Evolutionary conservation across 2,329 filamentous ascomycete species (phyloP), one percentile per base, ranked within the genome.

Genomic region (Fusarium concolor): DNA sequence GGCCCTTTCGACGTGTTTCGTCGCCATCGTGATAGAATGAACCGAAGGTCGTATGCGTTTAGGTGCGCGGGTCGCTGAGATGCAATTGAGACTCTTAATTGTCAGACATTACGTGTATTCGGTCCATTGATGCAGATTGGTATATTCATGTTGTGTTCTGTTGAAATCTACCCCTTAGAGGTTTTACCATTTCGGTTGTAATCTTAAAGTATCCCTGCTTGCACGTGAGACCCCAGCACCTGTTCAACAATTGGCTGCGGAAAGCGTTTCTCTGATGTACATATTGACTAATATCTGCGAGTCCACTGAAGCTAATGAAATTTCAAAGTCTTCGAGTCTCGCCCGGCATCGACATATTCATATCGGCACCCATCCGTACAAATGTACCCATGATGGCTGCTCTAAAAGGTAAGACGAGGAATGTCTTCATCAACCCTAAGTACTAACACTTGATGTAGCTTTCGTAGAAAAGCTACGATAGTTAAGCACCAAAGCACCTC

Each of bases 381-480:
- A 84, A 67, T 90, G 88, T 69, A 81, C 82, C 44, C 86, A 89
- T 68, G 82, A 87, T 35, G 86, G 87, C 31, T 90, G 88, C 73
- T 76, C 85, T 33, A 90, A 89, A 79, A 89, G 85, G 85, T 87
- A 78, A 37, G 35, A 37, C 1, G 17, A 37, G 35, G 9, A 37
- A 37, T n/a, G 17, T n/a, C 35, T 37, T 37, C 65, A 76, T 58
- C 46, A 12, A 11, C 15, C 29, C 17, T 38, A 12, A 42, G 29
- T 60, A 60, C 69, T 75, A 56, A 76, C 67, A 29, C 43, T 24
- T n/a, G 12, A 26, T 22, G 29, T 69, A 90, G 89, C 76, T 92
- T 92, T 76, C 91, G 89, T 77, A 84, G 89, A 56, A 92, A 91
- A 77, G 91, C 89, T 6, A 91, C 88, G 55, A 89, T 90, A 87